These are phyloP conservation scores for Zygoascus ofunaensis DNA, from an alignment of 805 yeast genomes.

Conservation along the genomic window DNA sequence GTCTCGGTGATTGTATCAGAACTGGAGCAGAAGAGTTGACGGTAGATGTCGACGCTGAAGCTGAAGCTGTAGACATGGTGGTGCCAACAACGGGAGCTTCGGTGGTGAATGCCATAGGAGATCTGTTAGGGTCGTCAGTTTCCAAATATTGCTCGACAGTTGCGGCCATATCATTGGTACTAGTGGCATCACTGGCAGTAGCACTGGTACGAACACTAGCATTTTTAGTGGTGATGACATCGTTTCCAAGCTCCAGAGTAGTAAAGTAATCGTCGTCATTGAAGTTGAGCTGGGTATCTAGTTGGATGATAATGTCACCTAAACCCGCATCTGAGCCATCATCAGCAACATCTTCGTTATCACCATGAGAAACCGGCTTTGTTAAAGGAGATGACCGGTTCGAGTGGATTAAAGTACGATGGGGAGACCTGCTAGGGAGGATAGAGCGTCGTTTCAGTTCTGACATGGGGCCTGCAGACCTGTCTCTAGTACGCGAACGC, in stretches of 20 bases:
- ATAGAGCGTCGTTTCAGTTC: not conserved
- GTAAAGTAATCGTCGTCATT: not conserved
- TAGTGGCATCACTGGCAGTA: no score
- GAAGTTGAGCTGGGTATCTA: not conserved
- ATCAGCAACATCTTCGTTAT: not conserved
- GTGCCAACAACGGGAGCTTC: not conserved
- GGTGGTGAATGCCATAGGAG: not conserved
- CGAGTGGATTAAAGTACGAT: not conserved
- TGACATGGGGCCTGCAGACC: not conserved
- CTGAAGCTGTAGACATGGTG: no score
- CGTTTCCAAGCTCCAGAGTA: not conserved
- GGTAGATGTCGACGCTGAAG: no score
- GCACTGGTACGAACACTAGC: no score
- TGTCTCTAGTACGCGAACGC: not conserved
- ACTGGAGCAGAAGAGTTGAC: no score
- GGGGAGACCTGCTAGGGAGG: not conserved
- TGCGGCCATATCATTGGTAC: no score
- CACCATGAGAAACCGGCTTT: not conserved
- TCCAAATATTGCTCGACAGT: no score
- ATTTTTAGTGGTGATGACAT: not conserved
- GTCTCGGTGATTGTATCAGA: not conserved
- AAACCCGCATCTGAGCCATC: not conserved
- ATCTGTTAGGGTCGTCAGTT: no score
- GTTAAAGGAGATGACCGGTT: not conserved
- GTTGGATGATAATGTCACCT: not conserved